Conservation (phyloP, 108 stramenopile genomes). For the Conticribra weissflogii region DNA sequence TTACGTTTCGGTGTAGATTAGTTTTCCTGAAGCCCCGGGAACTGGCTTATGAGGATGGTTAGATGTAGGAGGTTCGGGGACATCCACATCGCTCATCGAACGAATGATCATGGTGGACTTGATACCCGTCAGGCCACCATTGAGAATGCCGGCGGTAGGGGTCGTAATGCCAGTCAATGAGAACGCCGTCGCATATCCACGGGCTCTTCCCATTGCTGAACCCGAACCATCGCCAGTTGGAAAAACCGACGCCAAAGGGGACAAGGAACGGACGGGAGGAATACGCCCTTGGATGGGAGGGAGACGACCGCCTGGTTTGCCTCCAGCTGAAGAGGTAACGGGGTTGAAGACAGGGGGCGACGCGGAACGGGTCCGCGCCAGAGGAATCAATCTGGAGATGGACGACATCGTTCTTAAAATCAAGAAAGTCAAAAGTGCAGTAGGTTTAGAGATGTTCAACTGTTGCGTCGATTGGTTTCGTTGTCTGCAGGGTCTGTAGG, state of each 20-base stretch:
- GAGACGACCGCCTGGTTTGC: not conserved
- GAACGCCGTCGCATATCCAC: constrained; percentile 13
- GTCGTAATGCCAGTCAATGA: constrained; percentile 3
- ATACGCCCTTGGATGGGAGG: constrained; percentile 6
- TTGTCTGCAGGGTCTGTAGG: no score
- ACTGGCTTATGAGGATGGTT: constrained; percentile 72
- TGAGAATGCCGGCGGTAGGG: not conserved
- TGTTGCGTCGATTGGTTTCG: no score
- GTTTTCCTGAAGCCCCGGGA: constrained; percentile 67
- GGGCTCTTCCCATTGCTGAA: constrained; percentile 5
- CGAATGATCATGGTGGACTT: constrained; percentile 26
- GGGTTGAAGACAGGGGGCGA: constrained; percentile 34
- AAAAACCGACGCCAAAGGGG: constrained; percentile 21
- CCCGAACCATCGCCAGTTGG: constrained; percentile 4
- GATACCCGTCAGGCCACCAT: not conserved
- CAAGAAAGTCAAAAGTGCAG: no score
- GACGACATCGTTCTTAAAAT: constrained; percentile 37
- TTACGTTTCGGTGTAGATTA: constrained; percentile 91
- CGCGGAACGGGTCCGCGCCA: constrained; percentile 28
- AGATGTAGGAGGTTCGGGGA: constrained; percentile 73
- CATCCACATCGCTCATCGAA: constrained; percentile 44
- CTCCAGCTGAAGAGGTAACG: not conserved
- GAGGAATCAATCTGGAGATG: constrained; percentile 39
- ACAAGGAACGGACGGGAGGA: constrained; percentile 20
- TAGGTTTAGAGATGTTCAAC: no score